Evolutionary conservation across 2,329 filamentous ascomycete genomes (phyloP).

Genomic region (Sporothrix luriei): DNA sequence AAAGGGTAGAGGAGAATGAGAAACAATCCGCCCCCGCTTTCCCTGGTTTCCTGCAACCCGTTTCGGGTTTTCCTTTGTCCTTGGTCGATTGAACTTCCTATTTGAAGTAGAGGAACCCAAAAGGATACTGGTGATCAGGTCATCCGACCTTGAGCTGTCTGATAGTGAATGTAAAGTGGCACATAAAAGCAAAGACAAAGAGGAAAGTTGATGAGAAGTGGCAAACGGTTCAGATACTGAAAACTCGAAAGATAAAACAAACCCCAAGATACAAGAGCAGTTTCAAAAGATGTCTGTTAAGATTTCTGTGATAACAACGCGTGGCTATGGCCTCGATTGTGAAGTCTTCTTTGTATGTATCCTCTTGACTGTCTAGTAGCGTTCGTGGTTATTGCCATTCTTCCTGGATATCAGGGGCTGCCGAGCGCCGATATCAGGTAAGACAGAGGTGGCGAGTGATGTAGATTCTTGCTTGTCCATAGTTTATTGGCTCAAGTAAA

Average conservation of each 20-base stretch:
- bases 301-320: no score
- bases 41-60: slow-evolving; percentile 6
- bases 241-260: neutral
- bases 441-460: neutral
- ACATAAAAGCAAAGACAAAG: neutral
- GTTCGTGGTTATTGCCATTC: neutral
- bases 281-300: neutral
- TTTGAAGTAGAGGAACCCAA: neutral
- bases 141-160: neutral
- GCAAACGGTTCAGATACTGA: neutral
- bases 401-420: neutral
- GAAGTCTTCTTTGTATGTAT: neutral
- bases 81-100: slow-evolving; percentile 8
- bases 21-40: slow-evolving; percentile 10
- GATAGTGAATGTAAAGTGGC: neutral
- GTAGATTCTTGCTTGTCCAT: no score
- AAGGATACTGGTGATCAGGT: neutral
- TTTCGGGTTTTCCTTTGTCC: neutral
- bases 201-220: slow-evolving; percentile 4
- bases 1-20: neutral
- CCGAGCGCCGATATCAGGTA: neutral
- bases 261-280: neutral
- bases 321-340: neutral
- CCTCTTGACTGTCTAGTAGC: neutral
- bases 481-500: neutral